Conservation (phyloP, 2,329 filamentous ascomycete species). For the Thielaviopsis punctulata region DNA sequence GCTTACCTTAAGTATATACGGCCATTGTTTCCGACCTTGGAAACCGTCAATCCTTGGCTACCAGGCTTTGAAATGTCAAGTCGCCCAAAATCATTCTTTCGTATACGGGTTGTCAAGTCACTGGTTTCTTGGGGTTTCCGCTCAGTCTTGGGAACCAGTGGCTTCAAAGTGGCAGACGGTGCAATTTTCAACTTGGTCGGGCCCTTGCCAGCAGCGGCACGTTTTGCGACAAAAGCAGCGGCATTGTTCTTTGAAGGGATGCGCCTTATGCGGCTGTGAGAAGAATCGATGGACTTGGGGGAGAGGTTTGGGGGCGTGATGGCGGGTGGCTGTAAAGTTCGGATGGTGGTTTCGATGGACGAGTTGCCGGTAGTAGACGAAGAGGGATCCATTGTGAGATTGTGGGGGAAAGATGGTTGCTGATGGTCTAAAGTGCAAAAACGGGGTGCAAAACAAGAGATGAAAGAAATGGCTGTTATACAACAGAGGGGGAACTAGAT, state of each 20-base stretch:
- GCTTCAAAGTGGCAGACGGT: slow-evolving; percentile 11
- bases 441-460: background rate
- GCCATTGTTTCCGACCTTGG: slow-evolving; percentile 69
- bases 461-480: background rate
- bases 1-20: slow-evolving; percentile 65
- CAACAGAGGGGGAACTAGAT: background rate
- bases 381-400: background rate
- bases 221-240: background rate
- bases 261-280: slow-evolving; percentile 8
- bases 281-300: slow-evolving; percentile 7
- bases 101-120: slow-evolving; percentile 21
- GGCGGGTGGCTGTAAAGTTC: background rate
- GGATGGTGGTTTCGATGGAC: slow-evolving; percentile 5
- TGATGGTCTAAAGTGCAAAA: too few species aligned
- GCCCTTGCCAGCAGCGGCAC: background rate
- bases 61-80: slow-evolving; percentile 37
- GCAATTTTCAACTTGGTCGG: slow-evolving; percentile 9
- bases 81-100: slow-evolving; percentile 38
- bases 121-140: slow-evolving; percentile 27
- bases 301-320: background rate
- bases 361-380: background rate
- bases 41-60: slow-evolving; percentile 59
- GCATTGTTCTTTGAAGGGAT: slow-evolving; percentile 1
- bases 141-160: slow-evolving; percentile 18
- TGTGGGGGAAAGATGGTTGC: too few species aligned